phyloP scores from a whole-genome alignment of 345 rosid species.

The Moricandia moricandioides region DNA sequence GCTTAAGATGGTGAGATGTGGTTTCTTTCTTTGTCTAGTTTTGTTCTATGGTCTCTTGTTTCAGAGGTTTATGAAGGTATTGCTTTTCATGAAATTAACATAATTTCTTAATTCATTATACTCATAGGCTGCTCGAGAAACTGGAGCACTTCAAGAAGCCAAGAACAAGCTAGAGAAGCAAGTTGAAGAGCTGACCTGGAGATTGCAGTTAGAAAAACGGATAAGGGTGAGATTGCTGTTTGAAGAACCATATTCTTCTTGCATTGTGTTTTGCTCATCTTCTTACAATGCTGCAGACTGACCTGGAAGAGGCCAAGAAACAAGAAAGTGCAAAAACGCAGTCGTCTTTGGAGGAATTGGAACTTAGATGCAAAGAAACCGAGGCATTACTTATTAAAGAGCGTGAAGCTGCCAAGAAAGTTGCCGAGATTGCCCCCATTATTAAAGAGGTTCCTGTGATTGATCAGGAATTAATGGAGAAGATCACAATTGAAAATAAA shows the following conservation, averaged over 20 bases:
- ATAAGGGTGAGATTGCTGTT: slow-evolving; percentile 64
- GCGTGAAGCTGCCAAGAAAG: not conserved
- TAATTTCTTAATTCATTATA: slow-evolving; percentile 5
- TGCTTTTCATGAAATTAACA: not conserved
- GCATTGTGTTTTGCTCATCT: not conserved
- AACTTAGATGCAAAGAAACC: not conserved
- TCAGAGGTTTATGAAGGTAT: not conserved
- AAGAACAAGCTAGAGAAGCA: slow-evolving; percentile 97
- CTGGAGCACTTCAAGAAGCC: slow-evolving; percentile 99
- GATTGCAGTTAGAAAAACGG: slow-evolving; percentile 95
- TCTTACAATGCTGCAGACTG: not conserved
- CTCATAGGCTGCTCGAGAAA: slow-evolving; percentile 94
- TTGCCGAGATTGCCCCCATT: not conserved
- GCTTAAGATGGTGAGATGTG: slow-evolving; percentile 81
- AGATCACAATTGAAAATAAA: not conserved
- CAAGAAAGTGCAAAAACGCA: not conserved
- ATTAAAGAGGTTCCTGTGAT: not conserved
- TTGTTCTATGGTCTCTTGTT: slow-evolving; percentile 10
- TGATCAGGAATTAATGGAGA: not conserved
- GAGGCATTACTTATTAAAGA: not conserved
- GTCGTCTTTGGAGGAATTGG: not conserved
- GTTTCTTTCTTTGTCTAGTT: slow-evolving; percentile 23
- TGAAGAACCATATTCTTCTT: slow-evolving; percentile 13
- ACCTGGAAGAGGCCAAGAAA: not conserved
- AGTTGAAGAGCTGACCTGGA: slow-evolving; percentile 99